A percentile compares a stretch with the other conserved stretches of the same genome.
Evolutionary conservation across 1,284 basidiomycete species (phyloP).

Genomic region (Rhodotorula glutinis): DNA sequence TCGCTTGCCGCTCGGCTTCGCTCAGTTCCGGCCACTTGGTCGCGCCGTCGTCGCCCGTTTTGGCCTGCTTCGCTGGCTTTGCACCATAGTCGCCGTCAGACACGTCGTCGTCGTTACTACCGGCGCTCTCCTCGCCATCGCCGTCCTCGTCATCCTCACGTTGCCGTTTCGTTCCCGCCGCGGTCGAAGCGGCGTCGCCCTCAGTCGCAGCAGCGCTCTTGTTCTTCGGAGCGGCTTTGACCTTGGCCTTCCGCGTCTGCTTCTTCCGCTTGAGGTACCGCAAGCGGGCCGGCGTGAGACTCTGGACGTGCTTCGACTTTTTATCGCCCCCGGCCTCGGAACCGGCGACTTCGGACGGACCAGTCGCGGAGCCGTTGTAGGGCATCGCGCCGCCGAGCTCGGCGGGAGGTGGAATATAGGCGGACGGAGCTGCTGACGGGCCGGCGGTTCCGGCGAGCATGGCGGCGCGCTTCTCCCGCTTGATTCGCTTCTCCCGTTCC

Average conservation of each 20-base stretch:
- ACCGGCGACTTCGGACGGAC: neutral
- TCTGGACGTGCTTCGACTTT: slow-evolving; percentile 35
- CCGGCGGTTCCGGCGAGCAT: slow-evolving; percentile 15
- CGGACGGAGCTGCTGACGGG: neutral
- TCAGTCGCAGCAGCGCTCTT: neutral
- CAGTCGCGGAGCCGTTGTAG: neutral
- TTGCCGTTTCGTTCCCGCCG: slow-evolving; percentile 7
- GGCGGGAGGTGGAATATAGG: slow-evolving; percentile 15
- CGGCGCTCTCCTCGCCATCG: slow-evolving; percentile 3
- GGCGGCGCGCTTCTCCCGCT: slow-evolving; percentile 33
- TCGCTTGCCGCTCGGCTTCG: slow-evolving; percentile 23
- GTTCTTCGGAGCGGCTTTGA: slow-evolving; percentile 43
- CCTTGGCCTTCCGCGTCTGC: slow-evolving; percentile 53
- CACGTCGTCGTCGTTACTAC: slow-evolving; percentile 21
- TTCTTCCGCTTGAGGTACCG: slow-evolving; percentile 66
- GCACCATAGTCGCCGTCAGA: slow-evolving; percentile 8
- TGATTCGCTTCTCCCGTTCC: slow-evolving; percentile 35
- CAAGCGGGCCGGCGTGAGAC: slow-evolving; percentile 60
- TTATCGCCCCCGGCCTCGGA: slow-evolving; percentile 15
- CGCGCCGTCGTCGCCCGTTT: slow-evolving; percentile 1
- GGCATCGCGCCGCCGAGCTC: neutral
- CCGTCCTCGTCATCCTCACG: slow-evolving; percentile 21
- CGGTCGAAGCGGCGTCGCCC: slow-evolving; percentile 2
- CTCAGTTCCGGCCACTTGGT: slow-evolving; percentile 24
- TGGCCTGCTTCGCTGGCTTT: neutral